Evolutionary conservation across 2,329 filamentous ascomycete genomes (phyloP).

Genomic region (Ophiostoma sp.): DNA sequence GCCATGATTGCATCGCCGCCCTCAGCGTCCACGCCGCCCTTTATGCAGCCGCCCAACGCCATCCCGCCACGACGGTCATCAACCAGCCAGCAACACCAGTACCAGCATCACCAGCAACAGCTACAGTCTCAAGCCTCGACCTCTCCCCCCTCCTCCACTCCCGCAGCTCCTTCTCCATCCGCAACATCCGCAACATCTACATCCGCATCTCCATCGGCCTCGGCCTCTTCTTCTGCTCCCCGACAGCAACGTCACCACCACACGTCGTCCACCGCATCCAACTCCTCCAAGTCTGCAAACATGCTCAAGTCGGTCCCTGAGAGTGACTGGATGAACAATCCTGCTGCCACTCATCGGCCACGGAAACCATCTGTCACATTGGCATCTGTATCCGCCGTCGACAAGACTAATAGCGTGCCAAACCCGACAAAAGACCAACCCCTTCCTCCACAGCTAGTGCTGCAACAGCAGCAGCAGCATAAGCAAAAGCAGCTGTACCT

Average conservation of each 20-base stretch:
- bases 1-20: slow-evolving; percentile 25
- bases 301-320: slow-evolving; percentile 52
- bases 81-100: slow-evolving; percentile 42
- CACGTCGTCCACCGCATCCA: slow-evolving; percentile 12
- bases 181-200: slow-evolving; percentile 8
- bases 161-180: neutral
- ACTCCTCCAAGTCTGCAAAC: neutral
- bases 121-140: slow-evolving; percentile 13
- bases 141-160: neutral
- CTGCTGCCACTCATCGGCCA: slow-evolving; percentile 28
- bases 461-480: neutral
- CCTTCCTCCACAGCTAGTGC: neutral
- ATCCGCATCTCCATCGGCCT: neutral
- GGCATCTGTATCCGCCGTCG: slow-evolving; percentile 15
- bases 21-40: slow-evolving; percentile 27
- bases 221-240: neutral
- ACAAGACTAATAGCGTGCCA: neutral
- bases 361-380: slow-evolving; percentile 32
- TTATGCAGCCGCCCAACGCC: slow-evolving; percentile 53
- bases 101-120: slow-evolving; percentile 24
- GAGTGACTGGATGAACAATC: slow-evolving; percentile 50
- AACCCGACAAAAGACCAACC: neutral
- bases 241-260: slow-evolving; percentile 15
- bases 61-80: slow-evolving; percentile 72
- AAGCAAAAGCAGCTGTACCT: neutral